Evolutionary conservation across 2,329 filamentous ascomycete species (phyloP).

Genomic region (Aspergillus unguis): DNA sequence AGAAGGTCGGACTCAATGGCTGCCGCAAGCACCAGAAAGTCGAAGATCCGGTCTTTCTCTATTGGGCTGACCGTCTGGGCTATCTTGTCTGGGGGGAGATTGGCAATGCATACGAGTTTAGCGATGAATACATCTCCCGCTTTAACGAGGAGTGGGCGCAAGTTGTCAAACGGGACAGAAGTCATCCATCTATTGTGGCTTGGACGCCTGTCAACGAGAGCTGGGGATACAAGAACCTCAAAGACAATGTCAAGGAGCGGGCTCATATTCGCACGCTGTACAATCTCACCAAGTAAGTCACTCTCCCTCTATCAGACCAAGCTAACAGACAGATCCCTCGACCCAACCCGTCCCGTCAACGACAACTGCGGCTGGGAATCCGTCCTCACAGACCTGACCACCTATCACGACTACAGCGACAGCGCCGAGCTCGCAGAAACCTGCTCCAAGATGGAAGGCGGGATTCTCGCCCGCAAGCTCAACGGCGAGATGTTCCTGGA

Average conservation of each 20-base stretch:
- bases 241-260: slow-evolving; percentile 56
- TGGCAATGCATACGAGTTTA: slow-evolving; percentile 64
- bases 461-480: slow-evolving; percentile 54
- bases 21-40: slow-evolving; percentile 67
- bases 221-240: slow-evolving; percentile 62
- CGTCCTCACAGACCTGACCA: slow-evolving; percentile 61
- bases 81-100: slow-evolving; percentile 69
- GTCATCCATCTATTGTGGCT: slow-evolving; percentile 61
- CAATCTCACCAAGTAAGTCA: slow-evolving; percentile 55
- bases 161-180: slow-evolving; percentile 61
- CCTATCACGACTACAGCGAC: slow-evolving; percentile 67
- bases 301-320: background rate
- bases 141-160: slow-evolving; percentile 65
- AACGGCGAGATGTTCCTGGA: slow-evolving; percentile 55
- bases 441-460: slow-evolving; percentile 49
- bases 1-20: slow-evolving; percentile 66
- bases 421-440: slow-evolving; percentile 54
- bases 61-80: slow-evolving; percentile 64
- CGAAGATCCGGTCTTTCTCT: slow-evolving; percentile 64
- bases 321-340: slow-evolving; percentile 45
- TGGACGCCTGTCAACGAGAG: slow-evolving; percentile 66
- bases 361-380: slow-evolving; percentile 73
- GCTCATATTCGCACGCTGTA: slow-evolving; percentile 64
- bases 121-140: slow-evolving; percentile 54
- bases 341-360: slow-evolving; percentile 63